Percentiles rank a stretch among this genome's conserved stretches.
These are phyloP conservation scores for Russula emetica DNA, from an alignment of 768 basidiomycete species.

Conservation along the genomic window DNA sequence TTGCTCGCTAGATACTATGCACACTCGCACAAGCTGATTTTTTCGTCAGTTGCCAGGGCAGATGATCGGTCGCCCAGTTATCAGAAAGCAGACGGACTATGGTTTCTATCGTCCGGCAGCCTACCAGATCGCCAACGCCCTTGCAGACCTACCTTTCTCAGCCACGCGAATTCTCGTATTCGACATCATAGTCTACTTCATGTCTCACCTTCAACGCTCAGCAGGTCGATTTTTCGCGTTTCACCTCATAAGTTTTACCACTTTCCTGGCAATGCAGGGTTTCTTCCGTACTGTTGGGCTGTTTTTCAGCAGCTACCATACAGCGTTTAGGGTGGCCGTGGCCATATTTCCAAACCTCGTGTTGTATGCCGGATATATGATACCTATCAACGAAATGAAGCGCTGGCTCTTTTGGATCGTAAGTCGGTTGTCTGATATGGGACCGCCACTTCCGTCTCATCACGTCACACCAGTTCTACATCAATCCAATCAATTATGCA, in stretches of 20 bases:
- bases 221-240: slow-evolving; percentile 52
- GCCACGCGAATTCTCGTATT: slow-evolving; percentile 55
- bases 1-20: background rate
- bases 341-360: slow-evolving; percentile 66
- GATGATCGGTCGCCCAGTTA: slow-evolving; percentile 78
- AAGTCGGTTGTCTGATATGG: slow-evolving; percentile 31
- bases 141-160: slow-evolving; percentile 70
- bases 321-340: slow-evolving; percentile 43
- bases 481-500: slow-evolving; percentile 56
- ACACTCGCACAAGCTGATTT: slow-evolving; percentile 35
- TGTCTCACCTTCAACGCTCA: slow-evolving; percentile 46
- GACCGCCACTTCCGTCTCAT: slow-evolving; percentile 25
- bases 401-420: slow-evolving; percentile 87
- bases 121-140: slow-evolving; percentile 58
- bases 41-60: slow-evolving; percentile 57
- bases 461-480: slow-evolving; percentile 58
- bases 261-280: slow-evolving; percentile 72
- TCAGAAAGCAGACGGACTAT: slow-evolving; percentile 62
- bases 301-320: slow-evolving; percentile 51
- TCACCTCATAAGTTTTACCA: slow-evolving; percentile 60
- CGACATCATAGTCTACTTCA: slow-evolving; percentile 68
- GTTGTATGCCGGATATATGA: slow-evolving; percentile 67
- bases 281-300: slow-evolving; percentile 78
- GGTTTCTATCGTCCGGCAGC: slow-evolving; percentile 67
- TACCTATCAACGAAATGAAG: slow-evolving; percentile 67